Conservation (phyloP, 331 rosid species). For the Arachis monticola region DNA sequence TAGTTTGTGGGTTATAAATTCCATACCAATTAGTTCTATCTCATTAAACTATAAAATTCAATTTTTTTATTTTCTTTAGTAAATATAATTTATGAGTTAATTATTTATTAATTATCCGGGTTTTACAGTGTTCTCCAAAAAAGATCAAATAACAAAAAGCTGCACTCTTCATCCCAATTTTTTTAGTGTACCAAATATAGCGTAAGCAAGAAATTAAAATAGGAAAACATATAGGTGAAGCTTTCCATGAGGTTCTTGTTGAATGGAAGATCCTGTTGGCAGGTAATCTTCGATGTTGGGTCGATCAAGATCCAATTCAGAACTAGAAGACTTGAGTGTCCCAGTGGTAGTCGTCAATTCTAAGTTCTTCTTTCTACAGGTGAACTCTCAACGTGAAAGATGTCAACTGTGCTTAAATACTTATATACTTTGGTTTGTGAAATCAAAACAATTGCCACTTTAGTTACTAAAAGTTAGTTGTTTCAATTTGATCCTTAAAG, state of each 20-base stretch:
- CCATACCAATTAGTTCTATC: no score
- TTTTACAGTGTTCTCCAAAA: neutral
- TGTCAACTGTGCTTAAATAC: neutral
- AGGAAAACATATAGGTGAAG: conserved; percentile 63
- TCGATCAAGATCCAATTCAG: conserved; percentile 89
- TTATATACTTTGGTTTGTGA: conserved; percentile 25
- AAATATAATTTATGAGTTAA: no score
- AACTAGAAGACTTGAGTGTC: conserved; percentile 65
- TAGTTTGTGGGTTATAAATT: no score
- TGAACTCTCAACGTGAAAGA: conserved; percentile 12
- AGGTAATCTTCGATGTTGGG: conserved; percentile 97
- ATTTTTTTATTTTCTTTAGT: no score
- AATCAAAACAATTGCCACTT: conserved; percentile 15
- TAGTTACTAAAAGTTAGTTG: neutral
- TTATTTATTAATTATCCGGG: no score
- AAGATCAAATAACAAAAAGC: conserved; percentile 8
- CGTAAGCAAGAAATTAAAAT: neutral
- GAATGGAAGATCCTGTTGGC: conserved; percentile 84
- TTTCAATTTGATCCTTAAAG: conserved; percentile 17
- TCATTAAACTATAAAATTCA: no score
- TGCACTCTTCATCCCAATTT: neutral
- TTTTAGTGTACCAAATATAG: conserved; percentile 28
- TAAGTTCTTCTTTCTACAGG: conserved; percentile 19
- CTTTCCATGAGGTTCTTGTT: conserved; percentile 82
- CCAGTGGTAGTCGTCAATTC: conserved; percentile 41